Conservation (phyloP, 768 basidiomycete genomes). For the Coprinopsis cinerea region DNA sequence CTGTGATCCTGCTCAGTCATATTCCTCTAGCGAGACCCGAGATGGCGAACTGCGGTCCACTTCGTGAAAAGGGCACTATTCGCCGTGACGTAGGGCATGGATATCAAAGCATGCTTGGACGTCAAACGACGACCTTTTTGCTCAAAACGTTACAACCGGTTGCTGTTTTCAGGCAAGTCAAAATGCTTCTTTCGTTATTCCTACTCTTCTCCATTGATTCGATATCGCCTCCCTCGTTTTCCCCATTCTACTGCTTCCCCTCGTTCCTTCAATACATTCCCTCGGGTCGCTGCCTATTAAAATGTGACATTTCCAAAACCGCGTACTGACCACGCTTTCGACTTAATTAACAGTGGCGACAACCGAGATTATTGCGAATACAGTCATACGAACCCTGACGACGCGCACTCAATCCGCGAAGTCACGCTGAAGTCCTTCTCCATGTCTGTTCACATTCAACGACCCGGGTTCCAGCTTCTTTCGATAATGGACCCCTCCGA, state of each 20-base stretch:
- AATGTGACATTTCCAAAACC: not conserved
- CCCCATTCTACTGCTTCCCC: conserved; percentile 5
- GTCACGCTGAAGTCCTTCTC: conserved; percentile 88
- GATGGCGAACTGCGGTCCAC: conserved; percentile 67
- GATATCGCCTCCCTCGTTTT: conserved; percentile 10
- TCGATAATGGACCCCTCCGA: conserved; percentile 46
- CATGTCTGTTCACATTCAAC: conserved; percentile 60
- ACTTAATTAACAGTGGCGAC: conserved; percentile 55
- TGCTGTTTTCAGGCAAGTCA: conserved; percentile 60
- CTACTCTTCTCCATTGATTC: not conserved
- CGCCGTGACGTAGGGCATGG: conserved; percentile 72
- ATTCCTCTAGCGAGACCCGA: conserved; percentile 80
- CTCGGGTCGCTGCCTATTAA: not conserved
- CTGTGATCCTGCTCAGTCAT: conserved; percentile 72
- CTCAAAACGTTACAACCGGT: conserved; percentile 60
- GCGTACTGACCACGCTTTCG: not conserved
- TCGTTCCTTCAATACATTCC: not conserved
- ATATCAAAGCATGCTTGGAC: conserved; percentile 78
- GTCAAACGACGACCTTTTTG: conserved; percentile 71
- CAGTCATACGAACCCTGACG: conserved; percentile 21
- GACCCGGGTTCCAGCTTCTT: conserved; percentile 83
- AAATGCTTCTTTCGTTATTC: conserved; percentile 14
- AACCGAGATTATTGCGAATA: conserved; percentile 90
- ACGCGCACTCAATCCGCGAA: conserved; percentile 47
- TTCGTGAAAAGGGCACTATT: conserved; percentile 69